Percentiles rank a stretch among this genome's conserved stretches.
phyloP scores from a whole-genome alignment of 2,329 filamentous ascomycete species.

The Atkinsonella texensis region DNA sequence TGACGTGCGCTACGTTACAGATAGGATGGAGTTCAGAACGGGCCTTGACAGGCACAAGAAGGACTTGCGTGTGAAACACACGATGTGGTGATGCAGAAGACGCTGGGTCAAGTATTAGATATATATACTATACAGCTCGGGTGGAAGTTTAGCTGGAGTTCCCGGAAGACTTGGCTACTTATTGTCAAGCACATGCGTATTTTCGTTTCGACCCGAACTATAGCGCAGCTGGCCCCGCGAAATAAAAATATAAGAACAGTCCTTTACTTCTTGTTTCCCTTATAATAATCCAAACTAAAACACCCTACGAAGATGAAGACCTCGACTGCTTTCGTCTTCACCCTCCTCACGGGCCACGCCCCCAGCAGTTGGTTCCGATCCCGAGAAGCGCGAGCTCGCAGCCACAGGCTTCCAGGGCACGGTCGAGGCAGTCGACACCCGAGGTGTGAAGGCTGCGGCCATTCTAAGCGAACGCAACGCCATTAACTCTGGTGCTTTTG shows the following conservation, averaged over 20 bases:
- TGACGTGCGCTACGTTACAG: neutral
- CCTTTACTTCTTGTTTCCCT: neutral
- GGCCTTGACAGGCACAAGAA: no score
- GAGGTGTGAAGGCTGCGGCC: neutral
- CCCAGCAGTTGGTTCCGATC: neutral
- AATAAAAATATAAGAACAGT: neutral
- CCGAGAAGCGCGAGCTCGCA: neutral
- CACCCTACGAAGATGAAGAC: constrained; percentile 3
- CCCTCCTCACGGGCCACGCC: constrained; percentile 6
- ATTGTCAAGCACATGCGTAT: neutral
- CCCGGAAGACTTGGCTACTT: no score
- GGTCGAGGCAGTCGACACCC: neutral
- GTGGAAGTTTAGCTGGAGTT: no score
- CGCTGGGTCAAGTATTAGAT: no score
- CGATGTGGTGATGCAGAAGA: no score
- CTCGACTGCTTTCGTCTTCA: constrained; percentile 3
- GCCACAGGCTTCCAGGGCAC: neutral
- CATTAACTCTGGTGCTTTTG: neutral
- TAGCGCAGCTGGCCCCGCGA: neutral
- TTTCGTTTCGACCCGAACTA: neutral
- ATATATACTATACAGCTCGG: no score
- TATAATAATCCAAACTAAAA: neutral
- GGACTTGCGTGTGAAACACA: no score
- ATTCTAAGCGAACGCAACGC: neutral
- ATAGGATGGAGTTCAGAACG: neutral